Conservation (phyloP, 1,139 yeast genomes). For the Candida tropicalis region DNA sequence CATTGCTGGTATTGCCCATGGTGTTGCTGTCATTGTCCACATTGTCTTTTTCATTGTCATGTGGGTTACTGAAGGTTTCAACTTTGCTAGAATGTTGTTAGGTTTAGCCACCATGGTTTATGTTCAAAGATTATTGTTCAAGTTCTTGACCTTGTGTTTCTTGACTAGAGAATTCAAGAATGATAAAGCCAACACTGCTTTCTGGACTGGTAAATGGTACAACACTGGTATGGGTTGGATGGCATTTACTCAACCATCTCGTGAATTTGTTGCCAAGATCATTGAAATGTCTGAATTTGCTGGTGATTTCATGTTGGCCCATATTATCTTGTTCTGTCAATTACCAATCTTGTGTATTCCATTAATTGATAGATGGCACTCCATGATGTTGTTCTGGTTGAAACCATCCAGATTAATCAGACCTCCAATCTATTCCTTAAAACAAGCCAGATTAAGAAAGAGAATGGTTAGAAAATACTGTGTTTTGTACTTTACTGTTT, state of each 20-base stretch:
- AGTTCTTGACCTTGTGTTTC: conserved; percentile 74
- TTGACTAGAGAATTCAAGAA: conserved; percentile 97
- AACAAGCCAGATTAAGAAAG: conserved; percentile 96
- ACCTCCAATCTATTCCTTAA: conserved; percentile 97
- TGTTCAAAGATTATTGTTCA: conserved; percentile 86
- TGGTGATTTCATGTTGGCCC: conserved; percentile 95
- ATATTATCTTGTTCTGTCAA: conserved; percentile 82
- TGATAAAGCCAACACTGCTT: conserved; percentile 94
- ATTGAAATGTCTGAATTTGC: conserved; percentile 96
- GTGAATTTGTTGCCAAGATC: conserved; percentile 94
- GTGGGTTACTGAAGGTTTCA: conserved; percentile 98
- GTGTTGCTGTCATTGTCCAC: conserved; percentile 86
- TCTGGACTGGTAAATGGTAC: conserved; percentile 99
- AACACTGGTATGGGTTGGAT: conserved; percentile 92
- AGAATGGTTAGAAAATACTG: conserved; percentile 98
- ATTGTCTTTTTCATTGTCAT: conserved; percentile 85
- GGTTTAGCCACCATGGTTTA: conserved; percentile 87
- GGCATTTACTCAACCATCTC: conserved; percentile 94
- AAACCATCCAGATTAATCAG: conserved; percentile 97
- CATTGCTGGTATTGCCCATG: conserved; percentile 96
- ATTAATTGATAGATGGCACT: conserved; percentile 95
- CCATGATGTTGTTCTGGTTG: conserved; percentile 98
- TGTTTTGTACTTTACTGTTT: conserved; percentile 71
- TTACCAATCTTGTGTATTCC: conserved; percentile 87
- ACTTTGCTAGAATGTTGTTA: conserved; percentile 80